These are phyloP conservation scores for Claviceps paspali DNA, from an alignment of 2,329 filamentous ascomycete species.

Conservation along the genomic window DNA sequence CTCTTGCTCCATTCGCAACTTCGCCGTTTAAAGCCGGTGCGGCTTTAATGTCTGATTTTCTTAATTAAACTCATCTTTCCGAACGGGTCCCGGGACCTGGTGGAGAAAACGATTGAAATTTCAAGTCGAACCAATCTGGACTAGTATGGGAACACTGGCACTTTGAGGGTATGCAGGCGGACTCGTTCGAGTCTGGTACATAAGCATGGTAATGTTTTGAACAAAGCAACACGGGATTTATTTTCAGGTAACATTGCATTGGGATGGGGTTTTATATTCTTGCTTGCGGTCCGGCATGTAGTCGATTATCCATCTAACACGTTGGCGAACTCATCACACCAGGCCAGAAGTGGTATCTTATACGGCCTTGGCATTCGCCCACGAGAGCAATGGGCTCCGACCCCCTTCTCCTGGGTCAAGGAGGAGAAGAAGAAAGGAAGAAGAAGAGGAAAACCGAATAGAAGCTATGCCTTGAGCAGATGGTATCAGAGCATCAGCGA, in stretches of 20 bases:
- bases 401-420: neutral
- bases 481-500: neutral
- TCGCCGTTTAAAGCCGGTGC: too few species aligned
- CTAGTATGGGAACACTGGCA: conserved; percentile 14
- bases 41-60: neutral
- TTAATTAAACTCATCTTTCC: conserved; percentile 9
- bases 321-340: conserved; percentile 1
- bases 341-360: conserved; percentile 1
- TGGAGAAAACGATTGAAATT: conserved; percentile 13
- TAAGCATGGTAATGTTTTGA: conserved; percentile 18
- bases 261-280: conserved; percentile 18
- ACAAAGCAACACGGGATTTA: conserved; percentile 13
- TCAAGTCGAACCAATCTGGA: conserved; percentile 16
- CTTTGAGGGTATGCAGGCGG: conserved; percentile 14
- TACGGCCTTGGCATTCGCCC: neutral
- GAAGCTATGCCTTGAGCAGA: neutral
- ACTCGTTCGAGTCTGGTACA: conserved; percentile 18
- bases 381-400: neutral
- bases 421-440: too few species aligned
- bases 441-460: neutral
- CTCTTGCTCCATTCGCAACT: neutral
- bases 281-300: conserved; percentile 17
- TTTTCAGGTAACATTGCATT: conserved; percentile 36
- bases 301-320: conserved; percentile 11
- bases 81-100: conserved; percentile 11